These are phyloP conservation scores for Colletotrichum limetticola DNA, from an alignment of 2,329 filamentous ascomycete species.

Conservation along the genomic window DNA sequence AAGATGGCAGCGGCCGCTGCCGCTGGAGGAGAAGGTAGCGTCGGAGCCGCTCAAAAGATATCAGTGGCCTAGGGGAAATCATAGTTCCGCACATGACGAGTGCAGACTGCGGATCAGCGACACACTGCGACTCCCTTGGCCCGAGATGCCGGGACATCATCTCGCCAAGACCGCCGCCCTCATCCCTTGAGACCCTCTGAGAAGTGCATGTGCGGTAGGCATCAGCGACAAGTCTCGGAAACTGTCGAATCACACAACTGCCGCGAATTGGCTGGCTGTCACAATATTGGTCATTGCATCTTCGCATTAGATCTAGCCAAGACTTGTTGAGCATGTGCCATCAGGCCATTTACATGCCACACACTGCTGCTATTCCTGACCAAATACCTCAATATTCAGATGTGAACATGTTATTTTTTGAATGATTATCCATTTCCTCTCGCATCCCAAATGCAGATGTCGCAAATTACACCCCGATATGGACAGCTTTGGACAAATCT, in stretches of 20 bases:
- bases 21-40: background rate
- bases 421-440: constrained; percentile 23
- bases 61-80: background rate
- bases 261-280: background rate
- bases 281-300: background rate
- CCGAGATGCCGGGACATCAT: constrained; percentile 15
- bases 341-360: constrained; percentile 31
- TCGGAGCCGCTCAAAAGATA: background rate
- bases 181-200: constrained; percentile 8
- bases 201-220: background rate
- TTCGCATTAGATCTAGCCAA: constrained; percentile 1
- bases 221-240: background rate
- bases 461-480: constrained; percentile 16
- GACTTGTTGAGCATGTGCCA: constrained; percentile 10
- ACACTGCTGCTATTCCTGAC: background rate
- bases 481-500: constrained; percentile 15
- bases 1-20: background rate
- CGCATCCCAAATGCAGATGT: constrained; percentile 19
- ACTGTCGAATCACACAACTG: background rate
- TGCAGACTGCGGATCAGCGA: background rate
- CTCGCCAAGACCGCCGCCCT: constrained; percentile 2
- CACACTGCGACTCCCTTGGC: constrained; percentile 15
- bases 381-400: background rate
- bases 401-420: constrained; percentile 21
- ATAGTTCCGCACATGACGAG: background rate